Evolutionary conservation across 805 yeast species (phyloP).

Genomic region (Lachancea mirantina): DNA sequence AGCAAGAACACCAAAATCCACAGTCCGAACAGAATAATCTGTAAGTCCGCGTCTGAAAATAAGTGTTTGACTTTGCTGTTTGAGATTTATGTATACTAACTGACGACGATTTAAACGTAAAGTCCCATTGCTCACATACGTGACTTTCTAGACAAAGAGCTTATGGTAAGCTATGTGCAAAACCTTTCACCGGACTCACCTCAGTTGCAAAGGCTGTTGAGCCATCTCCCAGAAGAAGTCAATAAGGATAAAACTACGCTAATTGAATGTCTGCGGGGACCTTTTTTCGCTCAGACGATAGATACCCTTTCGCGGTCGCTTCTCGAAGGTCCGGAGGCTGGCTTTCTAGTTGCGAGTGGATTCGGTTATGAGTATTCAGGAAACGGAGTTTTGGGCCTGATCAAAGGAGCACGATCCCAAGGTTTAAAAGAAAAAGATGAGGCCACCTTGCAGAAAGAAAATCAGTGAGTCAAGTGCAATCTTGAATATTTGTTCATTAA

Average conservation of each 20-base stretch:
- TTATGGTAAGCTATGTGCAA: slow-evolving; percentile 8
- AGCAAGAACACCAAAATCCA: slow-evolving; percentile 9
- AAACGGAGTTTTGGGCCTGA: slow-evolving; percentile 8
- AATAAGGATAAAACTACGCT: slow-evolving; percentile 6
- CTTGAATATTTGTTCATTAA: no score
- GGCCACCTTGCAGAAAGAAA: background rate
- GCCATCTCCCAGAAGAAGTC: slow-evolving; percentile 7
- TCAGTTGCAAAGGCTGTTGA: slow-evolving; percentile 3
- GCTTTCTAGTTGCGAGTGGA: slow-evolving; percentile 7
- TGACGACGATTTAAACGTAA: background rate
- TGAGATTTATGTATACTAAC: slow-evolving; percentile 1
- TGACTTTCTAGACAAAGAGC: slow-evolving; percentile 9
- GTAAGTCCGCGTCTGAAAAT: slow-evolving; percentile 7
- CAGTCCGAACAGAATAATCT: slow-evolving; percentile 3
- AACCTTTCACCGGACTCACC: slow-evolving; percentile 6
- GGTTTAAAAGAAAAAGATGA: slow-evolving; percentile 5
- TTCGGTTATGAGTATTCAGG: slow-evolving; percentile 9
- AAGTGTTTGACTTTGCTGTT: no score
- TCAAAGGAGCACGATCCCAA: slow-evolving; percentile 8
- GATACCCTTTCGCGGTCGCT: slow-evolving; percentile 6
- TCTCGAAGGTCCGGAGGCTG: slow-evolving; percentile 8
- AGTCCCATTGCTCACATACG: slow-evolving; percentile 9
- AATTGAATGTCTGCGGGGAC: slow-evolving; percentile 10
- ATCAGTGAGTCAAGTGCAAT: no score
- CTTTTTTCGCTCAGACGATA: slow-evolving; percentile 9